Percentiles rank a stretch among this genome's conserved stretches.
Evolutionary conservation across 1,284 basidiomycete species (phyloP).

Genomic region (Apiotrichum sp.): DNA sequence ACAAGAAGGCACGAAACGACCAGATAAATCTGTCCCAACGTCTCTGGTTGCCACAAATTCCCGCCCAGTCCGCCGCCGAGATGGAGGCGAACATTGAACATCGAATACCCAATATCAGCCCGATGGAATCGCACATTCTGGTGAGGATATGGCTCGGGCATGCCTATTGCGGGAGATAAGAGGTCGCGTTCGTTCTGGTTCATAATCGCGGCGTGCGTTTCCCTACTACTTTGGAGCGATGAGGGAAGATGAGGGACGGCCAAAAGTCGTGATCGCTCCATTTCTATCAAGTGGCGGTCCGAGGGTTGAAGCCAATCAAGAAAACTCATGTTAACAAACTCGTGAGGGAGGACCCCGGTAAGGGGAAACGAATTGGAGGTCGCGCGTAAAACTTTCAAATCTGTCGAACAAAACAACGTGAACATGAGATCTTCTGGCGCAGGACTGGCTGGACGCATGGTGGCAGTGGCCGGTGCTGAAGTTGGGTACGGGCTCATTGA

Average conservation of each 20-base stretch:
- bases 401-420: conserved; percentile 38
- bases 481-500: conserved; percentile 1
- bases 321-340: conserved; percentile 35
- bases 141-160: conserved; percentile 43
- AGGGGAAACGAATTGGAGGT: conserved; percentile 24
- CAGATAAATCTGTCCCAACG: conserved; percentile 31
- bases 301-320: conserved; percentile 35
- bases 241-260: conserved; percentile 22
- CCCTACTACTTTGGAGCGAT: conserved; percentile 25
- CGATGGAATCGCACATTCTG: conserved; percentile 35
- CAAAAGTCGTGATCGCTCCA: conserved; percentile 27
- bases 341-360: conserved; percentile 38
- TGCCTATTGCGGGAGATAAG: conserved; percentile 36
- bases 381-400: conserved; percentile 36
- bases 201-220: conserved; percentile 29
- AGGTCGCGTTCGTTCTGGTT: conserved; percentile 30
- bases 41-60: conserved; percentile 31
- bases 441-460: background rate
- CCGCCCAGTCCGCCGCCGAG: conserved; percentile 41
- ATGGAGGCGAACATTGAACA: conserved; percentile 42
- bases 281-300: conserved; percentile 31
- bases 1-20: conserved; percentile 37
- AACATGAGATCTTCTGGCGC: conserved; percentile 18
- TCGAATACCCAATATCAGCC: conserved; percentile 23
- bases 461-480: conserved; percentile 3